Evolutionary conservation across 345 rosid species (phyloP).

Genomic region (Salix dunnii): DNA sequence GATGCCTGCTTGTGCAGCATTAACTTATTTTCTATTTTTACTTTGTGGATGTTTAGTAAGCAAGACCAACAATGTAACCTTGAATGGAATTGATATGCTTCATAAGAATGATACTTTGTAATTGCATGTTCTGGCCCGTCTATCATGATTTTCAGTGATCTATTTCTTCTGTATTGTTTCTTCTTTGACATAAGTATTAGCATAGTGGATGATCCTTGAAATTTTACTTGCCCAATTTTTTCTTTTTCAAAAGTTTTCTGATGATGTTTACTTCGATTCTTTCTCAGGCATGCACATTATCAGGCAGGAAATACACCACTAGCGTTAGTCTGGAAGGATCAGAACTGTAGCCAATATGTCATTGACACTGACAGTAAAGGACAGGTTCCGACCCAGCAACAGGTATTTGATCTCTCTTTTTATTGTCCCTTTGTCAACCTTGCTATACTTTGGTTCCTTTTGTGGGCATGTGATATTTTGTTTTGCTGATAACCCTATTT

Average conservation of each 20-base stretch:
- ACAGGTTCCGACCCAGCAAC: slow-evolving; percentile 66
- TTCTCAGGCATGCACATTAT: slow-evolving; percentile 78
- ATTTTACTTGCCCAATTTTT: not conserved
- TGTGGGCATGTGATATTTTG: not conserved
- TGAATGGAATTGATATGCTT: not conserved
- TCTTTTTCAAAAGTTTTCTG: not conserved
- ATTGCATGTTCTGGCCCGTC: not conserved
- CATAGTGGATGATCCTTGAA: not conserved
- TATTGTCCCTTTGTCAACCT: not conserved
- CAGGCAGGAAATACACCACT: slow-evolving; percentile 89
- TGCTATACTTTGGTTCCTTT: not conserved
- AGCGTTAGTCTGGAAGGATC: slow-evolving; percentile 96
- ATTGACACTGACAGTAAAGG: slow-evolving; percentile 93
- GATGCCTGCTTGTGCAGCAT: not conserved
- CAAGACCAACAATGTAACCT: not conserved
- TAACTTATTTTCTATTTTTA: not conserved
- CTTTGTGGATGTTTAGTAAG: not conserved
- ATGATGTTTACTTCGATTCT: slow-evolving; percentile 14
- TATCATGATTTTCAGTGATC: not conserved
- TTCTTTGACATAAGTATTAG: not conserved
- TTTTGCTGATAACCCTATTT: not conserved
- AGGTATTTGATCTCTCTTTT: slow-evolving; percentile 39
- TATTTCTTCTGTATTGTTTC: not conserved
- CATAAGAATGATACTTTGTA: not conserved
- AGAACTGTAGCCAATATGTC: slow-evolving; percentile 84